Evolutionary conservation across 2,329 filamentous ascomycete species (phyloP).

Genomic region (Aspergillus arachidicola): DNA sequence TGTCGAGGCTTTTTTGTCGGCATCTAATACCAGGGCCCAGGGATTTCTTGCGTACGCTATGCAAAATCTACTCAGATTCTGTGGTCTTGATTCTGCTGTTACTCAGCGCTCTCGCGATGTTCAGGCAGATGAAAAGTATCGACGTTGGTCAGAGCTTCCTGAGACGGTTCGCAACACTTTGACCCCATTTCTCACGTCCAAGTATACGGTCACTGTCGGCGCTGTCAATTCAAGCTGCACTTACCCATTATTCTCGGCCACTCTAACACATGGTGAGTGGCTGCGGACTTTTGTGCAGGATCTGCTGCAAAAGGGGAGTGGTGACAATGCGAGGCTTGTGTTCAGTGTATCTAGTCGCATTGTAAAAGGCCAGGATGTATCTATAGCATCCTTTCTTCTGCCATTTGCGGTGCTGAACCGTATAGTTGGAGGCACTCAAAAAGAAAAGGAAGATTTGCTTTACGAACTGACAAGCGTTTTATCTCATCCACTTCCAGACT

Average conservation of each 20-base stretch:
- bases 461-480: constrained; percentile 75
- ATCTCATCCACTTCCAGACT: constrained; percentile 59
- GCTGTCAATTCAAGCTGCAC: constrained; percentile 54
- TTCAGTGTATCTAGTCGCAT: constrained; percentile 82
- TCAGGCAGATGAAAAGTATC: constrained; percentile 63
- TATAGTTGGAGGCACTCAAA: constrained; percentile 70
- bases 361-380: constrained; percentile 81
- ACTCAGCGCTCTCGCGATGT: constrained; percentile 55
- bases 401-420: constrained; percentile 86
- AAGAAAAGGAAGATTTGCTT: constrained; percentile 67
- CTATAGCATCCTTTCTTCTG: constrained; percentile 83
- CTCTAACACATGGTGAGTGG: constrained; percentile 77
- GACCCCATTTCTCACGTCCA: constrained; percentile 84
- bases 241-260: constrained; percentile 77
- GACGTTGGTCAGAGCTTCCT: constrained; percentile 77
- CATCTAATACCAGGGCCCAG: constrained; percentile 83
- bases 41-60: constrained; percentile 93
- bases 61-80: constrained; percentile 82
- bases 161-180: constrained; percentile 77
- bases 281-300: constrained; percentile 78
- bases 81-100: constrained; percentile 67
- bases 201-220: constrained; percentile 72
- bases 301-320: constrained; percentile 76
- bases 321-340: constrained; percentile 71
- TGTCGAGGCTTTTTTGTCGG: constrained; percentile 87